Percentiles rank a stretch among this genome's conserved stretches.
Conservation (phyloP, 225 moss, liverwort and hornwort species). For the Lunularia cruciata region DNA sequence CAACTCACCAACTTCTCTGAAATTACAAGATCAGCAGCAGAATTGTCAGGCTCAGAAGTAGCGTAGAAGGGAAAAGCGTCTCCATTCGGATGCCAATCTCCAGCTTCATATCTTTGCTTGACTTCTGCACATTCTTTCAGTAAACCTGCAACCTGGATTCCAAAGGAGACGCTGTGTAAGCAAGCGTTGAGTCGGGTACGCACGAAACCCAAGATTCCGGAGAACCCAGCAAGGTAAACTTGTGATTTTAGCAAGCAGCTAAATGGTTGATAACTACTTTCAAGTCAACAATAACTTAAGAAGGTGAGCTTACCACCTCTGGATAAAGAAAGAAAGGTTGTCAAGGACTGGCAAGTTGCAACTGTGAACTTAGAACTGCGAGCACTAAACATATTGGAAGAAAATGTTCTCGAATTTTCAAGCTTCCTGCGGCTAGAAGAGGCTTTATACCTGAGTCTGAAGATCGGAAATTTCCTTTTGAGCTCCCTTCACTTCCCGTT, state of each 20-base stretch:
- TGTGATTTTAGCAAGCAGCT: too few relatives aligned
- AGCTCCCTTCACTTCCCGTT: constrained; percentile 78
- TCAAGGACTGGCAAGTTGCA: too few relatives aligned
- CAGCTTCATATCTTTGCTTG: constrained; percentile 80
- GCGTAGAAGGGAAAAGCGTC: constrained; percentile 50
- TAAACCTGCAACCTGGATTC: constrained; percentile 72
- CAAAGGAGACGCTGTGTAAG: not conserved
- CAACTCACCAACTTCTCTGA: constrained; percentile 77
- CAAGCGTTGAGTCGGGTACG: not conserved
- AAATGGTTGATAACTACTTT: too few relatives aligned
- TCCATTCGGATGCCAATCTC: constrained; percentile 71
- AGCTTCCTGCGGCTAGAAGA: too few relatives aligned
- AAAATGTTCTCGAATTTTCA: too few relatives aligned
- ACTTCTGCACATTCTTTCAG: constrained; percentile 92
- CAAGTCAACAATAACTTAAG: too few relatives aligned
- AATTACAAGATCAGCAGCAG: constrained; percentile 74
- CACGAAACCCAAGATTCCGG: too few relatives aligned
- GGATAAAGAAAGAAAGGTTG: too few relatives aligned
- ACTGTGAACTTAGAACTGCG: too few relatives aligned
- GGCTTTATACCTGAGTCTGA: constrained; percentile 66
- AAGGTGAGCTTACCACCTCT: too few relatives aligned
- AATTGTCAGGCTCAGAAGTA: constrained; percentile 59
- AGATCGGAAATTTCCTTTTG: constrained; percentile 91
- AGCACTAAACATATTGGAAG: too few relatives aligned
- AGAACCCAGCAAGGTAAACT: too few relatives aligned